Base-by-base conservation (phyloP, 192 early-diverging fungal genomes). In the Coemansia sp. region DNA sequence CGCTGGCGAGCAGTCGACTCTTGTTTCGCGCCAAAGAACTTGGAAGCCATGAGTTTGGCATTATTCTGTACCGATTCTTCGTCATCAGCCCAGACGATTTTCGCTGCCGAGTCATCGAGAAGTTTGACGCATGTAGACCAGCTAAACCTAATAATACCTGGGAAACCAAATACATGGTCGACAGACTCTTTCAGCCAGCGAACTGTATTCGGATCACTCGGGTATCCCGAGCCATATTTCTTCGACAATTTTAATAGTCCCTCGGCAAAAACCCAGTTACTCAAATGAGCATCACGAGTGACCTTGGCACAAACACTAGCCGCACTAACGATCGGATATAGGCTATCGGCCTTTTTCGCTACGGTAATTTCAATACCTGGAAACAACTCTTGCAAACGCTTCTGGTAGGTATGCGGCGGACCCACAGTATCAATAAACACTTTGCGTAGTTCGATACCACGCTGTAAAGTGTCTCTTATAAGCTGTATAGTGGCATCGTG, bases 381-480 rank as follows among this genome's bases (percentile, higher is more conserved):
- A 68, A 99, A 98, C 6, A 89, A 50, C 13, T 72, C 73, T 9
- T 84, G 72, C 2, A 99, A 87, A 44, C 96, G 94, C 13, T 37
- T 80, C 46, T 95, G 89, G 73, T 99, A 98, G n/a, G 88, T 73
- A 44, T 85, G 87, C 6, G 96, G 92, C 3, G 94, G 92, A 0
- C 98, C 98, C 23, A 99, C 96, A 0, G 98, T 97, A 77, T 99
- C 98, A 3, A 99, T 87, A 78, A 90, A 98, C 40, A 99, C 89
- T 82, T 90, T 62, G n/a, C 33, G 35, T 10, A 99, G 60, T 11
- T 89, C 86, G 3, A 97, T 82, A 4, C 88, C 90, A 10, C 75
- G 73, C 14, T 74, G 81, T 9, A 97, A 59, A 0, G 88, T 86
- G 6, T 89, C 81, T 5, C 81, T 73, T 39, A 99, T 93, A 9